Conservation (phyloP, 2,329 filamentous ascomycete genomes). For the Lachnellula suecica region DNA sequence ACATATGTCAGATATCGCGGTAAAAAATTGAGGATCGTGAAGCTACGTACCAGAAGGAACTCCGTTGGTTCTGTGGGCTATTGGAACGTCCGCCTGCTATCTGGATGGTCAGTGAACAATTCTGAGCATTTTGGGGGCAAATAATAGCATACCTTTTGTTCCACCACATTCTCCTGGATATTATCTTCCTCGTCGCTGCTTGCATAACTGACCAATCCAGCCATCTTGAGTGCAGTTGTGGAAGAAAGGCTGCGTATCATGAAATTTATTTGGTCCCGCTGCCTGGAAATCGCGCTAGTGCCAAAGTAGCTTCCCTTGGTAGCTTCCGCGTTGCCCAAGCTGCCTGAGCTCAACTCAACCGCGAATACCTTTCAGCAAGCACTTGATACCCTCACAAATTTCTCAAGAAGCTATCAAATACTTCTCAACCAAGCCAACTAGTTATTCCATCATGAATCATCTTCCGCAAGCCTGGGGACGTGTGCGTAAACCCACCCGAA, state of each 20-base stretch:
- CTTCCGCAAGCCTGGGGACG: constrained; percentile 72
- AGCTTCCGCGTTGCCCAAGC: constrained; percentile 17
- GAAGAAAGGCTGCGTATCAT: not conserved
- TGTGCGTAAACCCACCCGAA: constrained; percentile 46
- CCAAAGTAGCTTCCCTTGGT: not conserved
- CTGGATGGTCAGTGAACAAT: constrained; percentile 23
- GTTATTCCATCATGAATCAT: constrained; percentile 59
- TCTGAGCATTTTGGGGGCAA: not conserved
- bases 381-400: not conserved
- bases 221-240: constrained; percentile 21
- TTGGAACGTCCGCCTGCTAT: constrained; percentile 15
- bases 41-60: constrained; percentile 17
- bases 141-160: constrained; percentile 20
- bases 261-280: constrained; percentile 3
- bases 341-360: constrained; percentile 6
- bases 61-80: constrained; percentile 16
- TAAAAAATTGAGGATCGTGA: not conserved
- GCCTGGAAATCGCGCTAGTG: constrained; percentile 10
- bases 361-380: constrained; percentile 6
- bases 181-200: constrained; percentile 39
- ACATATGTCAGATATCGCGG: constrained; percentile 11
- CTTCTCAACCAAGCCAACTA: constrained; percentile 3
- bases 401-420: not conserved
- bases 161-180: constrained; percentile 13
- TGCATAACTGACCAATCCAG: constrained; percentile 37